Base-by-base conservation (phyloP, 257 asterid species). In the Striga asiatica region DNA sequence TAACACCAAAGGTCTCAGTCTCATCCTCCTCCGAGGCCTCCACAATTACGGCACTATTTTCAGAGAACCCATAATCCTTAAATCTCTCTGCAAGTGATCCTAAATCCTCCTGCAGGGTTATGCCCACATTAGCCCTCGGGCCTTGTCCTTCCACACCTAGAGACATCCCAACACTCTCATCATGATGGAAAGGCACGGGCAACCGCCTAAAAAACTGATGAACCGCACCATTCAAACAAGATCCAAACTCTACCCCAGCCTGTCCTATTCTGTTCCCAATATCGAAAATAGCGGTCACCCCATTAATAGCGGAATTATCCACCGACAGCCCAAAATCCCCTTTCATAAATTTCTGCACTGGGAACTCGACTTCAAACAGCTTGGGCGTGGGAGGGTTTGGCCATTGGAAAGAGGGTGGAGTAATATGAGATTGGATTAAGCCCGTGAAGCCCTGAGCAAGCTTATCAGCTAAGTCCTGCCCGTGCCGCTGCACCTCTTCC, bases 401-500 rank as follows among this genome's bases (percentile, higher is more conserved):
- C 98, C 96, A 91, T 0, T 65, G 65, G 71, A 91, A 84, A 3
- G 89, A 68, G 0, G 97, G 93, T 0, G 98, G 88, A 37, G 78
- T 64, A 9, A 91, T 80, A 64, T 89, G 94, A 23, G 94, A 75
- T 24, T 86, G 96, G 65, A 91, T 87, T 58, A 87, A 67, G 19
- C 94, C 95, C 9, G 93, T 75, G 54, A 91, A 82, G 8, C 97
- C 94, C 69, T 91, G 94, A 6, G 98, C 74, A 8, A 91, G 76
- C 75, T 61, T 83, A 64, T 86, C 98, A 2, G 97, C 98, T 24
- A 87, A 73, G 57, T 91, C 97, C 63, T 64, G 86, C 18, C 98
- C 95, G 37, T 91, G 98, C 56, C 97, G 79, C 78, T 91, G 98
- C 65, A 87, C 95, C 80, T 91, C 98, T 68, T 91, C 98, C 98